phyloP scores from a whole-genome alignment of 2,329 filamentous ascomycete genomes.

The Fusarium coffeatum region DNA sequence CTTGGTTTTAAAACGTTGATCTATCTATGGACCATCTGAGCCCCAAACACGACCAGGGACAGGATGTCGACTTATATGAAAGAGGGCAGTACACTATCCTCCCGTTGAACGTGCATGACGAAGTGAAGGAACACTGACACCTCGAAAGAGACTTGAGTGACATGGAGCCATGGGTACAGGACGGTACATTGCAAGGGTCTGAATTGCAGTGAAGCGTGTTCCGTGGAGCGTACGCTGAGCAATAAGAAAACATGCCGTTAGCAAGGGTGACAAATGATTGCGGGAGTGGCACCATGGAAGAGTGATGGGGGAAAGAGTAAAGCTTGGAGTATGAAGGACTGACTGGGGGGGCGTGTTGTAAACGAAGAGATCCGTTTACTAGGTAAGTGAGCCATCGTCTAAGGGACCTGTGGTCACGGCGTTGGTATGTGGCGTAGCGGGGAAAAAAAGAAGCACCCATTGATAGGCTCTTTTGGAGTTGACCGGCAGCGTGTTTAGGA shows the following conservation, averaged over 20 bases:
- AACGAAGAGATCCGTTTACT: constrained; percentile 36
- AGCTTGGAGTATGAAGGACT: constrained; percentile 29
- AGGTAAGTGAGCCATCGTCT: constrained; percentile 32
- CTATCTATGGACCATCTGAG: constrained; percentile 50
- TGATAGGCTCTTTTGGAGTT: constrained; percentile 40
- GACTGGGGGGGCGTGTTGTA: constrained; percentile 34
- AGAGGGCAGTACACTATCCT: constrained; percentile 45
- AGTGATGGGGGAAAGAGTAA: constrained; percentile 34
- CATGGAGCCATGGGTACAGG: constrained; percentile 44
- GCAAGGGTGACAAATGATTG: constrained; percentile 40
- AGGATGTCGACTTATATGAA: constrained; percentile 50
- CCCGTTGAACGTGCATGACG: constrained; percentile 47
- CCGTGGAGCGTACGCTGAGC: constrained; percentile 41
- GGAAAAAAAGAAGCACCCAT: constrained; percentile 45
- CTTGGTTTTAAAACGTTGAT: constrained; percentile 42
- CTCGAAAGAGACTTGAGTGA: constrained; percentile 45
- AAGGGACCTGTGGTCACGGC: constrained; percentile 44
- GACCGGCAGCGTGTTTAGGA: constrained; percentile 37
- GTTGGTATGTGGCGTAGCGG: constrained; percentile 49
- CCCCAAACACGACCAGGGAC: constrained; percentile 47
- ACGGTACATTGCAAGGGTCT: constrained; percentile 42
- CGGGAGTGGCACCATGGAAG: constrained; percentile 47
- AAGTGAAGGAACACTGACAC: constrained; percentile 45
- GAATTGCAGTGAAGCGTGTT: constrained; percentile 40
- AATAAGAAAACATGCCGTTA: constrained; percentile 42